Evolutionary conservation across 148 eudicot genomes (phyloP).

Genomic region (Rhododendron ovatum): DNA sequence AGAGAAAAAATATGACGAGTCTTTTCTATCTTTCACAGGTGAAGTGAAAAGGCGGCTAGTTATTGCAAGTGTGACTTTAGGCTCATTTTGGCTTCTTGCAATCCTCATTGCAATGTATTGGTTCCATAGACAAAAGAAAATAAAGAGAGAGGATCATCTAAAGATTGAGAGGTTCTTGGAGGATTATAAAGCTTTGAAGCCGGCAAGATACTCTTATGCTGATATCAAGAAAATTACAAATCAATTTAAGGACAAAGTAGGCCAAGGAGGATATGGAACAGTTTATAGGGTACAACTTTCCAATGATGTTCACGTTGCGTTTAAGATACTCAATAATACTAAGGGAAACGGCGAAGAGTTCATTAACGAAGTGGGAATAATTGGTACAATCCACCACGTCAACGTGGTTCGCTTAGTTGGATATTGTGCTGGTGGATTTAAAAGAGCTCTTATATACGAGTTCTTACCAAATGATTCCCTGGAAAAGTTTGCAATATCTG

Average conservation of each 20-base stretch:
- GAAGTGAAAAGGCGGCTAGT: background rate
- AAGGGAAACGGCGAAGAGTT: constrained; percentile 24
- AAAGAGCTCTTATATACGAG: constrained; percentile 20
- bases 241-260: constrained; percentile 9
- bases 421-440: constrained; percentile 28
- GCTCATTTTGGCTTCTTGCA: background rate
- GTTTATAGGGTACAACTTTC: constrained; percentile 26
- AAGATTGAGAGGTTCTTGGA: constrained; percentile 20
- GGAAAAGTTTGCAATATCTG: constrained; percentile 11
- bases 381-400: constrained; percentile 1
- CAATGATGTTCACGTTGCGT: constrained; percentile 22
- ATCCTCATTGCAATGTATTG: background rate
- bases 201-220: constrained; percentile 19
- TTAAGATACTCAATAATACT: constrained; percentile 23
- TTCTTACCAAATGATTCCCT: constrained; percentile 21
- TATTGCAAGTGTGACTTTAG: background rate
- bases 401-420: constrained; percentile 31
- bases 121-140: constrained; percentile 1
- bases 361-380: constrained; percentile 20
- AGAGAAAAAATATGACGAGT: background rate
- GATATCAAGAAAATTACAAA: constrained; percentile 20
- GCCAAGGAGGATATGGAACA: constrained; percentile 25
- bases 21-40: background rate
- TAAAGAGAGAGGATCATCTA: constrained; percentile 1
- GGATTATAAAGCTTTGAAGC: constrained; percentile 21